Evolutionary conservation across 169 alveolate genomes (phyloP).

Genomic region (Plasmodium relictum): DNA sequence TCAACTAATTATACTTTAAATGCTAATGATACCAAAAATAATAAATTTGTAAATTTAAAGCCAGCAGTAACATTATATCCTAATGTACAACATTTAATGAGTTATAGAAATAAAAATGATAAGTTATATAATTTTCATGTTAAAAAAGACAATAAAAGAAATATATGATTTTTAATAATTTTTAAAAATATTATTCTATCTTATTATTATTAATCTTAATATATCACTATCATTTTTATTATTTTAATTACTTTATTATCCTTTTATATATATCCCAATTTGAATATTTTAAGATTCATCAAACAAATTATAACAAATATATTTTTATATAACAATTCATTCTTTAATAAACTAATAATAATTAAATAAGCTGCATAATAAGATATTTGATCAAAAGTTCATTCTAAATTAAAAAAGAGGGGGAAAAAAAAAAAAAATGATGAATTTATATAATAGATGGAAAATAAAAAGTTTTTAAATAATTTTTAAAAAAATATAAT

Average conservation of each 20-base stretch:
- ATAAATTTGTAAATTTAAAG: constrained; percentile 10
- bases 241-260: no score
- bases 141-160: constrained; percentile 21
- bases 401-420: not conserved
- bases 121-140: constrained; percentile 20
- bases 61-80: constrained; percentile 59
- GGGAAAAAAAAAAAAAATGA: not conserved
- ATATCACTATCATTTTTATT: no score
- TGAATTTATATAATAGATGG: no score
- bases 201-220: no score
- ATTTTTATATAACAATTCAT: not conserved
- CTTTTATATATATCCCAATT: no score
- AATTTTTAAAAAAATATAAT: no score
- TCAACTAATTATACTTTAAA: not conserved
- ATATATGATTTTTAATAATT: not conserved
- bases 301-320: not conserved
- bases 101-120: constrained; percentile 11
- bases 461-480: no score
- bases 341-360: no score
- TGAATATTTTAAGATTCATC: no score
- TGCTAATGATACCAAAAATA: constrained; percentile 3
- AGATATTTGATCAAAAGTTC: no score
- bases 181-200: no score
- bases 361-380: no score
- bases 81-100: constrained; percentile 61